phyloP scores from a whole-genome alignment of 148 eudicot genomes.

The Oxyria digyna region DNA sequence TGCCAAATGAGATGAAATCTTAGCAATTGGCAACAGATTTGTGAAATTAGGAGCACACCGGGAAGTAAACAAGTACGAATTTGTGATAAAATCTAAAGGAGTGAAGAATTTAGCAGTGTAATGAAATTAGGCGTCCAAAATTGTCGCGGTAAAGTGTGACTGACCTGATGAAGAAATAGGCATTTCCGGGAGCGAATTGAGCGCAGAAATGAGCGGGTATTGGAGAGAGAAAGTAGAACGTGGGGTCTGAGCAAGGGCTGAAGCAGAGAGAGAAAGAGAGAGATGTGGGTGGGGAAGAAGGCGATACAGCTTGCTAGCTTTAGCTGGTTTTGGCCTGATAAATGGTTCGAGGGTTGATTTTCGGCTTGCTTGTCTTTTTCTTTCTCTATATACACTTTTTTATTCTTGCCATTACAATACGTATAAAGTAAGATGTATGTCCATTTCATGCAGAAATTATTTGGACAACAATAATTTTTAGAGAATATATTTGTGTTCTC shows the following conservation, averaged over 20 bases:
- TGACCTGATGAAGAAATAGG: conserved; percentile 79
- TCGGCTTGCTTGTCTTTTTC: not conserved
- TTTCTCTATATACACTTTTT: not conserved
- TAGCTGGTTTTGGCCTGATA: not conserved
- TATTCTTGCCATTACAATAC: not conserved
- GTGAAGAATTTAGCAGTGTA: no score
- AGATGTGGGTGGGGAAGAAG: not conserved
- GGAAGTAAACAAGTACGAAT: not conserved
- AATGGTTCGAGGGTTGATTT: conserved; percentile 1
- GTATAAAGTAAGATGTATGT: no score
- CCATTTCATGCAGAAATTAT: no score
- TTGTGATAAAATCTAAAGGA: not conserved
- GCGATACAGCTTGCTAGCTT: not conserved
- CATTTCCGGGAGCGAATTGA: conserved; percentile 31
- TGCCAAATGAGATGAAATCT: conserved; percentile 8
- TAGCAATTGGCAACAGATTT: not conserved
- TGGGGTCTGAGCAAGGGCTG: conserved; percentile 8
- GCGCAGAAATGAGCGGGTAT: not conserved
- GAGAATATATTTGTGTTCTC: no score
- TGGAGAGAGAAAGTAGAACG: conserved; percentile 5
- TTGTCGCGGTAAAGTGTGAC: conserved; percentile 17
- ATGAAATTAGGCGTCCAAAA: not conserved
- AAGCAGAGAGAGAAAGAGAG: not conserved
- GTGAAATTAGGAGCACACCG: not conserved
- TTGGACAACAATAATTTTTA: no score